Evolutionary conservation across 768 basidiomycete species (phyloP).

Genomic region (Pseudohyphozyma bogoriensis): DNA sequence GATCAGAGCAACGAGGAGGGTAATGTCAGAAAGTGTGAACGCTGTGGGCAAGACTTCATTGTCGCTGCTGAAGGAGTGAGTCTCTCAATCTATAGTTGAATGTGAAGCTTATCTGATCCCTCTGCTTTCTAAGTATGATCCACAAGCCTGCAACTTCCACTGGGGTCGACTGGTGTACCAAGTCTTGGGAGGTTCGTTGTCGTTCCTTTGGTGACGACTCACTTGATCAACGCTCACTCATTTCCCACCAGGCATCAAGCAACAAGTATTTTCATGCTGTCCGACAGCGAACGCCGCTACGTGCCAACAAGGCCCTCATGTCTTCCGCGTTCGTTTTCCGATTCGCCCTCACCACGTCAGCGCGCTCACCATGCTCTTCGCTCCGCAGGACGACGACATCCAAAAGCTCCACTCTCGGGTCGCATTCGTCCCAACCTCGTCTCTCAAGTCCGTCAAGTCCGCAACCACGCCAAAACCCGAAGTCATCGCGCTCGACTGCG

Average conservation of each 20-base stretch:
- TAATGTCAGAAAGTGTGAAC: conserved; percentile 56
- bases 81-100: neutral
- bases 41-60: conserved; percentile 60
- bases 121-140: conserved; percentile 40
- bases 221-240: conserved; percentile 34
- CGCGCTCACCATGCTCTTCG: neutral
- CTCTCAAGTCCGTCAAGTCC: conserved; percentile 4
- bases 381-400: conserved; percentile 48
- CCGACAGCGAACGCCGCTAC: conserved; percentile 50
- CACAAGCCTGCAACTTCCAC: conserved; percentile 63
- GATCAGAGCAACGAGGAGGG: conserved; percentile 53
- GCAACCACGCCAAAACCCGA: conserved; percentile 48
- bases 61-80: conserved; percentile 46
- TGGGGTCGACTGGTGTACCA: conserved; percentile 63
- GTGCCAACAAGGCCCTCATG: conserved; percentile 71
- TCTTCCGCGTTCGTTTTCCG: conserved; percentile 53
- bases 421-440: conserved; percentile 51
- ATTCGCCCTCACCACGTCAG: neutral
- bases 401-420: conserved; percentile 62
- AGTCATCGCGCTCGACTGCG: conserved; percentile 85
- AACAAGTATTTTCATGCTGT: conserved; percentile 69
- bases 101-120: neutral
- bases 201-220: conserved; percentile 22
- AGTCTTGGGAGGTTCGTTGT: conserved; percentile 53
- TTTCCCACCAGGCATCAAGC: conserved; percentile 37